These are phyloP conservation scores for Halophytophthora polymorphica DNA, from an alignment of 352 stramenopile genomes.

Conservation along the genomic window DNA sequence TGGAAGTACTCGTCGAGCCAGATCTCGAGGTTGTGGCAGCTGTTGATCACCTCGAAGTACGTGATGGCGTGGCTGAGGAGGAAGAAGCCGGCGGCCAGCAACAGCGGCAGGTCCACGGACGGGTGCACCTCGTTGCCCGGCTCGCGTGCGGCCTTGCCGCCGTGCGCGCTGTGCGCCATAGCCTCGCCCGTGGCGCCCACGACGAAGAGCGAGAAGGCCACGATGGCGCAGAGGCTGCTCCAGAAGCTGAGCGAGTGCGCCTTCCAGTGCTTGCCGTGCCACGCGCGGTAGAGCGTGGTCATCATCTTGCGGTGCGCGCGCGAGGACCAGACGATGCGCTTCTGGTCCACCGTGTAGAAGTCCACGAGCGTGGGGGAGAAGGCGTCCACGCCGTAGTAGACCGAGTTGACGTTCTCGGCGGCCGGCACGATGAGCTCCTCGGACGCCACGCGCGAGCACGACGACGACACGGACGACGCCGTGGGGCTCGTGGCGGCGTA, in stretches of 20 bases:
- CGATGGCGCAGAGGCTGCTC: slow-evolving; percentile 48
- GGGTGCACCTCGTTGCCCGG: slow-evolving; percentile 23
- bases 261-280: slow-evolving; percentile 69
- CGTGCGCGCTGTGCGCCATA: slow-evolving; percentile 41
- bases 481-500: slow-evolving; percentile 32
- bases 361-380: slow-evolving; percentile 86
- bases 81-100: slow-evolving; percentile 56
- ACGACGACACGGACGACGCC: slow-evolving; percentile 49
- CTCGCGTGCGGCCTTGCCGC: slow-evolving; percentile 17
- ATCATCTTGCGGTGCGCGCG: slow-evolving; percentile 87
- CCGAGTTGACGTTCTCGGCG: slow-evolving; percentile 69
- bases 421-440: slow-evolving; percentile 80
- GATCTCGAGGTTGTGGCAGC: slow-evolving; percentile 85
- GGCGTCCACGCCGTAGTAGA: slow-evolving; percentile 84
- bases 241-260: slow-evolving; percentile 76
- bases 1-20: slow-evolving; percentile 87
- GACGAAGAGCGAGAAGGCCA: slow-evolving; percentile 59
- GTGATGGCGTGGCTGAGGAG: slow-evolving; percentile 55
- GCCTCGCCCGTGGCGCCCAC: slow-evolving; percentile 57
- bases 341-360: slow-evolving; percentile 83
- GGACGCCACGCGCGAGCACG: slow-evolving; percentile 61
- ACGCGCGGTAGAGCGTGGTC: slow-evolving; percentile 79
- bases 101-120: slow-evolving; percentile 60
- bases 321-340: slow-evolving; percentile 85
- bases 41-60: slow-evolving; percentile 88